Conservation (phyloP, 495 filamentous ascomycete genomes). For the Neurospora africana region DNA sequence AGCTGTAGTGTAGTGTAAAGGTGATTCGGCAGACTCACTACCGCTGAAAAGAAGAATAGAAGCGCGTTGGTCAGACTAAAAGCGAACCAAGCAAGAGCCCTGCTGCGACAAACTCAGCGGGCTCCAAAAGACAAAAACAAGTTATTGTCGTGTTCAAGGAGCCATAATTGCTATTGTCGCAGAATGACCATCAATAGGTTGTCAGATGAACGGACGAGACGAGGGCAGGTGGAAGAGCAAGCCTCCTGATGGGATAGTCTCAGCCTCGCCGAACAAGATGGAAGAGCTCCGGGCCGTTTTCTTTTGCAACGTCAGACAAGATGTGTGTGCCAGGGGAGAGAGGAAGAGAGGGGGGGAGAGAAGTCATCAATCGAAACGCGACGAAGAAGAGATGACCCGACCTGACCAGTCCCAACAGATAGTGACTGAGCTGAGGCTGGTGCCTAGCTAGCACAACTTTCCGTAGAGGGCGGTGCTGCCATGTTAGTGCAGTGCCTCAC, state of each 20-base stretch:
- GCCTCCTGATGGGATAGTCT: conserved; percentile 21
- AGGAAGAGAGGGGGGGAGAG: conserved; percentile 3
- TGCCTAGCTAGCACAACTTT: conserved; percentile 13
- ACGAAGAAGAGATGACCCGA: not conserved
- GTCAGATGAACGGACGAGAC: conserved; percentile 27
- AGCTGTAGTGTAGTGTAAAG: not conserved
- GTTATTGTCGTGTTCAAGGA: not conserved
- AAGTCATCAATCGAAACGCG: not conserved
- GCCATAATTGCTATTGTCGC: conserved; percentile 9
- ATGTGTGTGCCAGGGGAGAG: conserved; percentile 1
- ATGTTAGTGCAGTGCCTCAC: conserved; percentile 12
- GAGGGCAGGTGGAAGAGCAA: conserved; percentile 6
- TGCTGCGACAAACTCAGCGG: not conserved
- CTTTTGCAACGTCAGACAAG: conserved; percentile 2
- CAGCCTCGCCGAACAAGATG: not conserved
- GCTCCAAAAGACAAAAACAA: not conserved
- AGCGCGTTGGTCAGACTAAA: conserved; percentile 1
- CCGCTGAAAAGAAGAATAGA: not conserved
- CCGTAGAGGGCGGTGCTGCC: conserved; percentile 10
- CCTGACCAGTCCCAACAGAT: not conserved
- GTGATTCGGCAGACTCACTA: not conserved
- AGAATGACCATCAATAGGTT: conserved; percentile 18
- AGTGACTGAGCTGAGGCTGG: conserved; percentile 2
- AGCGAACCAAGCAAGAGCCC: conserved; percentile 3
- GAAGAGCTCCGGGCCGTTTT: not conserved